Conservation (phyloP, 495 filamentous ascomycete species). For the Penicillium cataractarum region DNA sequence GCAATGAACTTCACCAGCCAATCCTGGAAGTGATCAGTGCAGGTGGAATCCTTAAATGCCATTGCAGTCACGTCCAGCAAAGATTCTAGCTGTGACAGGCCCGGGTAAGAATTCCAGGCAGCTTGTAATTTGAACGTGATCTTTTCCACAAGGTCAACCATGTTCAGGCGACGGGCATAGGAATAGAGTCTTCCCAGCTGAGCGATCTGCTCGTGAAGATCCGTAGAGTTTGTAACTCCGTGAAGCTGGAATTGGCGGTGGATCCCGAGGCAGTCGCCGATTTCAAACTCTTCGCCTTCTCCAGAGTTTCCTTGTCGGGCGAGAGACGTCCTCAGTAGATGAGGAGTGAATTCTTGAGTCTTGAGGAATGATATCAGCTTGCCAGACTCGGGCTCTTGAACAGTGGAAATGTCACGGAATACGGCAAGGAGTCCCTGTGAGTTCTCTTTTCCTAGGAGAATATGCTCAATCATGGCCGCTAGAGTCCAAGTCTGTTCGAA, state of each 20-base stretch:
- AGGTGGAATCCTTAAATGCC: neutral
- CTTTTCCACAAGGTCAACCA: conserved; percentile 8
- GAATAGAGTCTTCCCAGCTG: conserved; percentile 19
- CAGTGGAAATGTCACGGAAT: neutral
- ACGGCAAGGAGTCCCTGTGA: neutral
- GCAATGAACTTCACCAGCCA: conserved; percentile 29
- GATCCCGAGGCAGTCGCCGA: neutral
- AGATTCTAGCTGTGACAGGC: conserved; percentile 11
- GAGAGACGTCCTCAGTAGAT: neutral
- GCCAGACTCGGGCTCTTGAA: neutral
- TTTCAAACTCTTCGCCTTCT: neutral
- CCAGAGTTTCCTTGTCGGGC: neutral
- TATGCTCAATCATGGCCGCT: neutral
- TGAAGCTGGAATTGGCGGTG: neutral
- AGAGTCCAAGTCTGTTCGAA: neutral
- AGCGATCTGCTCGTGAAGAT: conserved; percentile 9
- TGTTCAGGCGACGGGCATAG: conserved; percentile 7
- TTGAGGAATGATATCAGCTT: neutral
- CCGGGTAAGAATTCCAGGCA: conserved; percentile 30
- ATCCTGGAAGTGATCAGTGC: conserved; percentile 14
- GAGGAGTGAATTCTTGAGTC: neutral
- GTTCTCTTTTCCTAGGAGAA: neutral
- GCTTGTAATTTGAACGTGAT: conserved; percentile 26
- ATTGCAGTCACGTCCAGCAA: conserved; percentile 12
- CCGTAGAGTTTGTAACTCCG: neutral